Percentiles rank a stretch among this genome's conserved stretches.
These are phyloP conservation scores for Dendrobium nobile DNA, from an alignment of 106 monocot genomes.

Conservation along the genomic window DNA sequence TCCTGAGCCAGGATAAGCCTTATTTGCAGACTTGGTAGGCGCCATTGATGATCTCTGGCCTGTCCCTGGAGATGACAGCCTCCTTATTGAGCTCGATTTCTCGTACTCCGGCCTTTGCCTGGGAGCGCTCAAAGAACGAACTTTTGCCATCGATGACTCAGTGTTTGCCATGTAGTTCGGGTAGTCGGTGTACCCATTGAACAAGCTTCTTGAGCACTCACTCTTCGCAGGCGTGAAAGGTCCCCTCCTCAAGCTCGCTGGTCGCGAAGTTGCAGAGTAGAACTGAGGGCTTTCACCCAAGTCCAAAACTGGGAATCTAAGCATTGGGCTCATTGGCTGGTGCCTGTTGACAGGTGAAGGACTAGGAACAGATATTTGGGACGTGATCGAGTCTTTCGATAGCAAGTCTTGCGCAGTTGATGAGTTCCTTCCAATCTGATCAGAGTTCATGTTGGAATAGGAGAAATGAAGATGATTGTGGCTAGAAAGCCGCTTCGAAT, in stretches of 20 bases:
- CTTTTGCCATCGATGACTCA: constrained; percentile 64
- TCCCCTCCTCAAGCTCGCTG: constrained; percentile 43
- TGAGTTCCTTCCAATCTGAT: constrained; percentile 27
- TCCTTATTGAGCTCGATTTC: constrained; percentile 36
- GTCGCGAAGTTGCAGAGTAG: constrained; percentile 38
- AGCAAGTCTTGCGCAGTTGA: background rate
- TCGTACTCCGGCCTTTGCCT: constrained; percentile 67
- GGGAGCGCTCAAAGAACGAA: constrained; percentile 70
- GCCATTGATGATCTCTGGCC: constrained; percentile 14
- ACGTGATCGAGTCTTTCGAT: background rate
- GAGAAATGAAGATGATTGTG: background rate
- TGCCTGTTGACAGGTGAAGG: constrained; percentile 32
- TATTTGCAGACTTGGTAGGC: constrained; percentile 14
- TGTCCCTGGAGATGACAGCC: background rate
- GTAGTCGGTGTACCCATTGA: constrained; percentile 56
- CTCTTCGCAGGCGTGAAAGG: constrained; percentile 66
- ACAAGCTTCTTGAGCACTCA: constrained; percentile 50
- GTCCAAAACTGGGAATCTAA: constrained; percentile 15
- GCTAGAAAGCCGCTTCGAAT: background rate
- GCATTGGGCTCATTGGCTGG: constrained; percentile 36
- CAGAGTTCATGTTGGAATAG: constrained; percentile 14
- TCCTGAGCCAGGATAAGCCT: constrained; percentile 75
- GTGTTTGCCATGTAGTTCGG: constrained; percentile 91
- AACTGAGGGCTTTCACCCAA: constrained; percentile 44
- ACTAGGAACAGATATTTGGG: constrained; percentile 26